These are phyloP conservation scores for Aspergillus campestris DNA, from an alignment of 495 filamentous ascomycete species.

Conservation along the genomic window DNA sequence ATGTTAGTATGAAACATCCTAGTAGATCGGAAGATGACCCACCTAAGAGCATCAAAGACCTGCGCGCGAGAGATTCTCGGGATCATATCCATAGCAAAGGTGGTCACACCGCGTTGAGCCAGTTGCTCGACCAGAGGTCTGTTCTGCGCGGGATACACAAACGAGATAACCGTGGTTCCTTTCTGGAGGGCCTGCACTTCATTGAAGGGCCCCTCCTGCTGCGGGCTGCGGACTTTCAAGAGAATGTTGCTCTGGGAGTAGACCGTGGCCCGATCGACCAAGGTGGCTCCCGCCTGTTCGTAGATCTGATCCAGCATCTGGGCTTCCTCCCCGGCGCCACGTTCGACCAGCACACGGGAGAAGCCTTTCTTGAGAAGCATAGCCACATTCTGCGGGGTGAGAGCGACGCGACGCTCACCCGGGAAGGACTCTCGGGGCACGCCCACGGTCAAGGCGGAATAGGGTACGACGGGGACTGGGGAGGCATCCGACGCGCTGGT, in stretches of 20 bases:
- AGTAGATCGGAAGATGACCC: neutral
- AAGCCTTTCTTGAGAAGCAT: conserved; percentile 74
- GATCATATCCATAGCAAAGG: conserved; percentile 80
- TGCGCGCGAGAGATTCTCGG: conserved; percentile 76
- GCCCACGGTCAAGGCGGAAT: conserved; percentile 58
- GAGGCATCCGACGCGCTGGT: conserved; percentile 25
- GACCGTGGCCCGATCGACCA: conserved; percentile 53
- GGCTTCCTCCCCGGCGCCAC: conserved; percentile 63
- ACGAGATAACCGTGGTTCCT: conserved; percentile 62
- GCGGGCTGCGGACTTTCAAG: conserved; percentile 69
- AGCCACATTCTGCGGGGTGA: conserved; percentile 71
- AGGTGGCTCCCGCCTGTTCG: conserved; percentile 59
- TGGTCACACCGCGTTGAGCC: conserved; percentile 51
- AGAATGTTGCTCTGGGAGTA: conserved; percentile 67
- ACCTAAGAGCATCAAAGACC: conserved; percentile 65
- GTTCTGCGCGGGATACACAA: conserved; percentile 69
- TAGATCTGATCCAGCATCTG: conserved; percentile 67
- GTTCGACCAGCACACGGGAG: conserved; percentile 61
- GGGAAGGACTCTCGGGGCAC: conserved; percentile 62
- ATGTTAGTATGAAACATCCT: no score
- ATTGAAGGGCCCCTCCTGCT: conserved; percentile 36
- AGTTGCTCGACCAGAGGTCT: conserved; percentile 58
- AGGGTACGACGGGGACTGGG: conserved; percentile 55
- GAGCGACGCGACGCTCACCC: conserved; percentile 68
- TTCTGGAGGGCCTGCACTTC: conserved; percentile 54